Evolutionary conservation across 2,329 filamentous ascomycete species (phyloP).

Genomic region (Fusarium sarcochroum): DNA sequence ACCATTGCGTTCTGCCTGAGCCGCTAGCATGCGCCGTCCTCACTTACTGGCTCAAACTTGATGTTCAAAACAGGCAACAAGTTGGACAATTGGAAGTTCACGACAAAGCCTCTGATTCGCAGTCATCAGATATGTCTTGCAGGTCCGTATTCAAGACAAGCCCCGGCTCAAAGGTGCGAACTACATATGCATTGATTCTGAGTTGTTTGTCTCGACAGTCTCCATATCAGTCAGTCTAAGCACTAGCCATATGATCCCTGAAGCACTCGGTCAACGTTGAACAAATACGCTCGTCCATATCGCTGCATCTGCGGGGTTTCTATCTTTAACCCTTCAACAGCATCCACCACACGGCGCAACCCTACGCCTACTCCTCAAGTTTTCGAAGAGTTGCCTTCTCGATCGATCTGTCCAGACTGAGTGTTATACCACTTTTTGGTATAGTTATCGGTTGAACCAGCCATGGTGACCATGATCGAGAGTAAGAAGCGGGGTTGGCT

Average conservation of each 20-base stretch:
- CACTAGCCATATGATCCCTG: slow-evolving; percentile 21
- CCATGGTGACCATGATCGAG: slow-evolving; percentile 9
- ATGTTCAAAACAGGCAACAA: slow-evolving; percentile 23
- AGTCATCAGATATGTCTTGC: slow-evolving; percentile 16
- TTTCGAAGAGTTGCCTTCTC: slow-evolving; percentile 11
- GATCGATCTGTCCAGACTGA: slow-evolving; percentile 18
- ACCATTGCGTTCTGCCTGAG: slow-evolving; percentile 35
- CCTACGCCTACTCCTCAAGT: slow-evolving; percentile 15
- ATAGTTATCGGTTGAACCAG: slow-evolving; percentile 8
- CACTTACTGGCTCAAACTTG: slow-evolving; percentile 14
- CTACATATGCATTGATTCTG: slow-evolving; percentile 4
- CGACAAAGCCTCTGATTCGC: slow-evolving; percentile 13
- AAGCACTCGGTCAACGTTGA: slow-evolving; percentile 22
- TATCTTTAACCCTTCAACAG: slow-evolving; percentile 25
- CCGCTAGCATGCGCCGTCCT: slow-evolving; percentile 28
- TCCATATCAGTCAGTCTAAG: slow-evolving; percentile 21
- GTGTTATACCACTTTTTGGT: slow-evolving; percentile 25
- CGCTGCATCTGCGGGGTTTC: slow-evolving; percentile 19
- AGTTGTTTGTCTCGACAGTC: slow-evolving; percentile 13
- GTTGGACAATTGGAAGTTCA: slow-evolving; percentile 19
- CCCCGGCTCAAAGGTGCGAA: slow-evolving; percentile 20
- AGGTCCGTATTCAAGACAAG: slow-evolving; percentile 7
- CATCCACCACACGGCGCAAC: slow-evolving; percentile 20
- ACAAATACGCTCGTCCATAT: slow-evolving; percentile 11
- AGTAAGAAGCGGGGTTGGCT: slow-evolving; percentile 1